phyloP scores from a whole-genome alignment of 371 early-diverging fungal genomes.

The Phascolomyces articulosus region DNA sequence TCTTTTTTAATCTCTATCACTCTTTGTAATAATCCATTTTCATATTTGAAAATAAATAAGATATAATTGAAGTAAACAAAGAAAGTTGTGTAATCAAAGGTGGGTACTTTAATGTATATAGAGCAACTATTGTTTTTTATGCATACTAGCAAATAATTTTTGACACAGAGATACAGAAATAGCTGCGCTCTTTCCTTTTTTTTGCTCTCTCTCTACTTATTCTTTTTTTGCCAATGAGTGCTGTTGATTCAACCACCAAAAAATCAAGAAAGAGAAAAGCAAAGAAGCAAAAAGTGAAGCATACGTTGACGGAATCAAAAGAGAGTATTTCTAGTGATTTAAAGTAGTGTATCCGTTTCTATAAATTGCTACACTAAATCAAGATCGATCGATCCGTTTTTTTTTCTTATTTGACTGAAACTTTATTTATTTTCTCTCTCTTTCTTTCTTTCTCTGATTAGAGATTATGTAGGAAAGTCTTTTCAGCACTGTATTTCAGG shows the following conservation, averaged over 20 bases:
- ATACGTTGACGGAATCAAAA: not conserved
- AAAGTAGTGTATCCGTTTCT: not conserved
- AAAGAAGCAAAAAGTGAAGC: not conserved
- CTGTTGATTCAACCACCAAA: not conserved
- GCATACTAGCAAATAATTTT: too few species aligned
- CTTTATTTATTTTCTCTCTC: not conserved
- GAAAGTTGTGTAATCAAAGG: too few species aligned
- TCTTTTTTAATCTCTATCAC: too few species aligned
- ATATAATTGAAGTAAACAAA: too few species aligned
- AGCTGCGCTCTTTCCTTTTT: too few species aligned
- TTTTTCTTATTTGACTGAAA: not conserved
- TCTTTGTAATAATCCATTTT: too few species aligned
- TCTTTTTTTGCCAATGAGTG: not conserved
- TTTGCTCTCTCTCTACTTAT: too few species aligned
- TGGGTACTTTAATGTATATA: too few species aligned
- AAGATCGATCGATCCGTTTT: not conserved
- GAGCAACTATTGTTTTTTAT: too few species aligned
- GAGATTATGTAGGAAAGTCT: conserved; percentile 50
- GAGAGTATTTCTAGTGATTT: not conserved
- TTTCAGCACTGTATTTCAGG: conserved; percentile 43
- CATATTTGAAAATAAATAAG: too few species aligned
- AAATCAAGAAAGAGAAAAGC: not conserved
- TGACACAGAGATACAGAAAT: too few species aligned
- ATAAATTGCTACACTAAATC: too few species aligned
- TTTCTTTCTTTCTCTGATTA: conserved; percentile 12